Base-by-base conservation (phyloP, 2,329 filamentous ascomycete species). In the Penicillium sp. region DNA sequence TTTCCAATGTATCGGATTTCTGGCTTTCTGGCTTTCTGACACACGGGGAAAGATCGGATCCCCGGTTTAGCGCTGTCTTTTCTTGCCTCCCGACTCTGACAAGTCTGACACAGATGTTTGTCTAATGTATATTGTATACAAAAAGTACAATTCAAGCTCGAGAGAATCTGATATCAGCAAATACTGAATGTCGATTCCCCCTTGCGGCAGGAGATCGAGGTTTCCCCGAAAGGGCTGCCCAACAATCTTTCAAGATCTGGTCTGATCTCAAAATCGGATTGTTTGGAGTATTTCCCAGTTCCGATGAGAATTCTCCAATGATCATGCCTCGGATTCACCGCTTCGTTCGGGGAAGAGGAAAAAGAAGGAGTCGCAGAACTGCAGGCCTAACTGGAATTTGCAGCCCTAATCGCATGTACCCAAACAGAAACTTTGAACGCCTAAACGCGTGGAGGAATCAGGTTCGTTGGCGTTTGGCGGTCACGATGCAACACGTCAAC, bases 401-500 rank as follows among this genome's bases (percentile, higher is more conserved):
- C 15, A 43, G 31, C 45, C 45, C 39, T 43, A 28, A 48, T 48
- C 31, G 19, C 24, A 44, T 45, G 43, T 22, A 28, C 22, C 45
- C 38, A 48, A 43, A 43, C 39, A 42, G n/a, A 39, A 22, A 41
- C 34, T 29, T 33, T 13, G 29, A 31, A 24, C 2, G 32, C 39
- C 37, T 47, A 13, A 31, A 26, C 12, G 17, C n/a, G 22, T 35
- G 19, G 40, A 24, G 34, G 41, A 47, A 52, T 52, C 42, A 28
- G 6, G 19, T 22, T 38, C 28, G 39, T 43, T 38, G 29, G 38
- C 45, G 41, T 40, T 41, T 46, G 45, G 48, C 48, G 52, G 49
- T 53, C 38, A 53, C 39, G 26, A 19, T 31, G 17, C 34, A 43
- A 53, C 50, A 54, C 53, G 50, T 54, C 52, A 47, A 54, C 46